Base-by-base conservation (phyloP, 2,329 filamentous ascomycete species). In the Cladophialophora immunda region DNA sequence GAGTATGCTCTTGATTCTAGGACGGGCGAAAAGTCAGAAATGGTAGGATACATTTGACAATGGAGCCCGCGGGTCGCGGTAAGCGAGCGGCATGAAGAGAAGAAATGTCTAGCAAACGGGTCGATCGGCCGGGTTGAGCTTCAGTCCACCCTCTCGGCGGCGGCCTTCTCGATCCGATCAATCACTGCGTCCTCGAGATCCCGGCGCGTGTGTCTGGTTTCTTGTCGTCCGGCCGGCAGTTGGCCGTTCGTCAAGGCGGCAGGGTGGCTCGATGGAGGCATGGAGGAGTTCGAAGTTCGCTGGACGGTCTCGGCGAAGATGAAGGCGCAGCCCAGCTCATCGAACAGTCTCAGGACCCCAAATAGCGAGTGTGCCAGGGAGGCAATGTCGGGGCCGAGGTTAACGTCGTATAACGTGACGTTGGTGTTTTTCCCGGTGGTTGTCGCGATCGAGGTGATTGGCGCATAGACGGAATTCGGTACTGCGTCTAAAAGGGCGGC, bases 291-390 rank as follows among this genome's bases (percentile, higher is more conserved):
- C 41, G 22, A 11, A 17, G 15, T 59, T 13, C 38, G 47, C 32
- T 11, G 47, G 65, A 97, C 91, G 2, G 94, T 94, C 77, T 99
- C 95, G 11, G 98, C 92, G 72, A 94, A 92, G 60, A 99, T 97
- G 22, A 91, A 84, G 75, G 95, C 89, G 3, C 93, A 93, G 32
- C 89, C 87, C 69, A 88, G 84, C 73, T 89, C 87, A 77, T 99
- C 95, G 69, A 99, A 85, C 72, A 94, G 92, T 61, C 95, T 85
- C 62, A 99, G 82, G 1, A 93, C 92, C 13, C 92, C 92, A 77
- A 99, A 99, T 15, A 99, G 82, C 0, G 92, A 92, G 73, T 94
- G 88, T 1, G 95, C 94, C 73, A 99, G 93, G 34, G 87, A 86
- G 71, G 87, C 86, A 0, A 89, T 89, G 53, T 91, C 86, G 17